Conservation (phyloP, 495 filamentous ascomycete species). For the Aspergillus steynii region DNA sequence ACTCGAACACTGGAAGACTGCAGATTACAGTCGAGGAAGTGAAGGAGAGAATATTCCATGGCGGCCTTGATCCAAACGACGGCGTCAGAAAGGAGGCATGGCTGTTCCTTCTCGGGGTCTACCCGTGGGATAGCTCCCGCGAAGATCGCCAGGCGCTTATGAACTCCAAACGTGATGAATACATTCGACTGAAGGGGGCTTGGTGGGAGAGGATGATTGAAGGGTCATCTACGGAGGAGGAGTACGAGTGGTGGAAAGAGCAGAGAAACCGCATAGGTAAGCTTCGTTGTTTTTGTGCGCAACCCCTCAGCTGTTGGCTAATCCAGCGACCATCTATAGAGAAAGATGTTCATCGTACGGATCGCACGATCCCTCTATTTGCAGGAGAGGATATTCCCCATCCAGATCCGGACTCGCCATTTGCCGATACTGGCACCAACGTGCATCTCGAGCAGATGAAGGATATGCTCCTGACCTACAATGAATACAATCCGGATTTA, state of each 20-base stretch:
- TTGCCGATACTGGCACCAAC: constrained; percentile 87
- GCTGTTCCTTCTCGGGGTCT: constrained; percentile 89
- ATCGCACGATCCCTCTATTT: constrained; percentile 89
- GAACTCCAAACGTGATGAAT: constrained; percentile 87
- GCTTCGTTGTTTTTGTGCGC: constrained; percentile 17
- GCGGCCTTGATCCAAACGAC: constrained; percentile 84
- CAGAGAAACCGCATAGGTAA: constrained; percentile 91
- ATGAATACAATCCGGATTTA: constrained; percentile 89
- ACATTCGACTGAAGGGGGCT: constrained; percentile 86
- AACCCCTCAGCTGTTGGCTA: neutral
- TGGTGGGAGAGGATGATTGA: constrained; percentile 97
- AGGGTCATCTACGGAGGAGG: constrained; percentile 68
- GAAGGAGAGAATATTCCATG: constrained; percentile 95
- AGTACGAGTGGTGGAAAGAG: constrained; percentile 93
- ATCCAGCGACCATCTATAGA: constrained; percentile 54
- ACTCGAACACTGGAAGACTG: constrained; percentile 68
- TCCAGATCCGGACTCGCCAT: constrained; percentile 94
- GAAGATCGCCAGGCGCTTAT: constrained; percentile 79
- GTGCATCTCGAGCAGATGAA: constrained; percentile 98
- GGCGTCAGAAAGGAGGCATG: constrained; percentile 94
- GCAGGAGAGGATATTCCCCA: constrained; percentile 97
- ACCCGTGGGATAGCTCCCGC: constrained; percentile 81
- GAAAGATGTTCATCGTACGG: constrained; percentile 97
- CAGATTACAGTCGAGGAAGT: constrained; percentile 84
- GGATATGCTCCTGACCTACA: constrained; percentile 97